Conservation (phyloP, 768 basidiomycete species). For the Suillus alpinus region DNA sequence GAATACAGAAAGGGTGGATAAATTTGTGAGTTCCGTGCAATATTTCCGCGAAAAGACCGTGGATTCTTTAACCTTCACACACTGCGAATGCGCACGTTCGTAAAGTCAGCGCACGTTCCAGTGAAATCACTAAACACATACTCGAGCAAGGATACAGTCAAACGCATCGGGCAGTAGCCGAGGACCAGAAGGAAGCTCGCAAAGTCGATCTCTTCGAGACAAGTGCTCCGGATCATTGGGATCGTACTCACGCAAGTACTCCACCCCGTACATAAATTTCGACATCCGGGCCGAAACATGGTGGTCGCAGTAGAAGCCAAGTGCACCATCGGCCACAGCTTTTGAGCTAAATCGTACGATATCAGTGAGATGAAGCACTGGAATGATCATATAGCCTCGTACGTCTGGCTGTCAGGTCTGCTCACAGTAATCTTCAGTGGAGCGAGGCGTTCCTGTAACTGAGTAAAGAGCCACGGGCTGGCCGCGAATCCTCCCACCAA, state of each 20-base stretch:
- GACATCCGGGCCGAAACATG: constrained; percentile 81
- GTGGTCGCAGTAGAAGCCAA: constrained; percentile 83
- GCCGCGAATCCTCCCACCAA: constrained; percentile 83
- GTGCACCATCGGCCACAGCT: constrained; percentile 80
- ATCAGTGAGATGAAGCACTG: constrained; percentile 7
- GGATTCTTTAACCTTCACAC: constrained; percentile 76
- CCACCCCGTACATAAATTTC: constrained; percentile 80
- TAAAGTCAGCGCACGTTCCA: constrained; percentile 9
- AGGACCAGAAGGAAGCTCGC: constrained; percentile 75
- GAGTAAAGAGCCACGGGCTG: constrained; percentile 75
- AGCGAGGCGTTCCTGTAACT: constrained; percentile 67
- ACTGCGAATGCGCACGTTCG: constrained; percentile 32
- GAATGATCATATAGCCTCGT: constrained; percentile 20
- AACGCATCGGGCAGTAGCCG: constrained; percentile 79
- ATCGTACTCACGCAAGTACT: constrained; percentile 70
- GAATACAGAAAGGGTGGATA: constrained; percentile 74
- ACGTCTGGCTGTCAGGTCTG: constrained; percentile 81
- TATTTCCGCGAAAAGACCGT: constrained; percentile 81
- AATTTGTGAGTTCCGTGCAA: constrained; percentile 74
- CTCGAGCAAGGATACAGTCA: constrained; percentile 73
- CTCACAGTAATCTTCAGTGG: constrained; percentile 59
- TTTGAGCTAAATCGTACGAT: constrained; percentile 56
- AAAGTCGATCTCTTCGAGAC: constrained; percentile 59
- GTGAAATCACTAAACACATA: constrained; percentile 30
- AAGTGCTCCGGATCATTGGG: constrained; percentile 64